A percentile compares a stretch with the other conserved stretches of the same genome.
Conservation (phyloP, 1,139 yeast species). For the Pichia sp. region DNA sequence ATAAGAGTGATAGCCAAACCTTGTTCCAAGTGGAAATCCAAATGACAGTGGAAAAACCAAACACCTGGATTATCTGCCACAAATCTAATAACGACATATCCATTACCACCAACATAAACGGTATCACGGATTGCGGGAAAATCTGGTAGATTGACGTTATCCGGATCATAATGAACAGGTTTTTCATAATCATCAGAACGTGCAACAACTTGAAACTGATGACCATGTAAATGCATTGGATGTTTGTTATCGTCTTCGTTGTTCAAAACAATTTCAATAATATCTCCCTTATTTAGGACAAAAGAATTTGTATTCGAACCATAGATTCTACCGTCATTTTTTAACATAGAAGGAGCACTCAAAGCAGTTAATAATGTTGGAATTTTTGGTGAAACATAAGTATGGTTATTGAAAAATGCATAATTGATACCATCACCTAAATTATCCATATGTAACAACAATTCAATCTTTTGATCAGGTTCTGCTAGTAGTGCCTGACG, state of each 20-base stretch:
- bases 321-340: conserved; percentile 43
- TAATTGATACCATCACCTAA: conserved; percentile 67
- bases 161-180: conserved; percentile 43
- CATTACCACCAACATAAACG: conserved; percentile 53
- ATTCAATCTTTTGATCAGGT: conserved; percentile 50
- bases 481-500: conserved; percentile 39
- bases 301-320: conserved; percentile 62
- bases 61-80: conserved; percentile 76
- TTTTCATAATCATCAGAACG: conserved; percentile 47
- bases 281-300: conserved; percentile 52
- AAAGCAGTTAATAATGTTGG: conserved; percentile 58
- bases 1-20: conserved; percentile 62
- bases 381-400: conserved; percentile 55
- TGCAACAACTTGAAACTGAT: conserved; percentile 58
- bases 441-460: conserved; percentile 58
- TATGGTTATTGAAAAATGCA: conserved; percentile 65
- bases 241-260: conserved; percentile 70
- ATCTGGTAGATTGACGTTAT: conserved; percentile 41
- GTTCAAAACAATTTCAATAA: conserved; percentile 60
- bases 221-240: conserved; percentile 82
- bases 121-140: conserved; percentile 62
- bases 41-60: conserved; percentile 79
- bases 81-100: conserved; percentile 58
- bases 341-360: conserved; percentile 40
- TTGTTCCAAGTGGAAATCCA: conserved; percentile 76